Conservation (phyloP, 768 basidiomycete species). For the Tulasnella sp. region DNA sequence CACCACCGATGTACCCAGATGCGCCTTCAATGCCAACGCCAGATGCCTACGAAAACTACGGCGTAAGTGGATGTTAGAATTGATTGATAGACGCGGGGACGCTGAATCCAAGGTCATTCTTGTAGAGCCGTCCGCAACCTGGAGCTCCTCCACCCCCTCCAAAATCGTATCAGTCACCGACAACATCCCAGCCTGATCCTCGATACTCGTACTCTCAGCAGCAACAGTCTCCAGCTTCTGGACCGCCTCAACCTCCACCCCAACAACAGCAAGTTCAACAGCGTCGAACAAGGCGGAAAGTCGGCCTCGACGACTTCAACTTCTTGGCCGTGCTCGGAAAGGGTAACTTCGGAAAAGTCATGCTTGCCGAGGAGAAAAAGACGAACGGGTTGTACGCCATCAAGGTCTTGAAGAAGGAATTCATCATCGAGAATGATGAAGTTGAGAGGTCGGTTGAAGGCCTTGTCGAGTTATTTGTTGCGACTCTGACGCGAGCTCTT, state of each 20-base stretch:
- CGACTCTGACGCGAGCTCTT: background rate
- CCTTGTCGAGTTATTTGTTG: background rate
- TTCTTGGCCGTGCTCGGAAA: conserved; percentile 98
- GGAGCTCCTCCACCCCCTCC: conserved; percentile 28
- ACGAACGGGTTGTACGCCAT: conserved; percentile 89
- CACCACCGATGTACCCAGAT: conserved; percentile 22
- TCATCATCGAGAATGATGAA: conserved; percentile 99
- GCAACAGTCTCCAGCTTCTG: conserved; percentile 12
- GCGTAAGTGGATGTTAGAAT: background rate
- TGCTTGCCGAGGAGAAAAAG: conserved; percentile 98
- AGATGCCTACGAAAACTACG: conserved; percentile 13
- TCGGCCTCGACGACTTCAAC: conserved; percentile 97
- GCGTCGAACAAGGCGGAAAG: conserved; percentile 55
- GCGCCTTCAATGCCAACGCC: conserved; percentile 16
- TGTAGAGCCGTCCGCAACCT: conserved; percentile 3
- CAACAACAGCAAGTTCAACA: conserved; percentile 35
- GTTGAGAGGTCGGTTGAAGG: conserved; percentile 76
- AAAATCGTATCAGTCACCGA: conserved; percentile 30
- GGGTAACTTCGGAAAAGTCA: conserved; percentile 99
- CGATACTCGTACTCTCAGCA: conserved; percentile 23
- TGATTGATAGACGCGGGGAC: background rate
- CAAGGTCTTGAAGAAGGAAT: conserved; percentile 99
- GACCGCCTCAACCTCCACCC: conserved; percentile 34
- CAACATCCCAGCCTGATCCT: conserved; percentile 30
- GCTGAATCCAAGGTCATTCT: background rate